Evolutionary conservation across 208 protist genomes (phyloP), one percentile per base, ranked within the genome.

Genomic region (Naegleria gruberi): DNA sequence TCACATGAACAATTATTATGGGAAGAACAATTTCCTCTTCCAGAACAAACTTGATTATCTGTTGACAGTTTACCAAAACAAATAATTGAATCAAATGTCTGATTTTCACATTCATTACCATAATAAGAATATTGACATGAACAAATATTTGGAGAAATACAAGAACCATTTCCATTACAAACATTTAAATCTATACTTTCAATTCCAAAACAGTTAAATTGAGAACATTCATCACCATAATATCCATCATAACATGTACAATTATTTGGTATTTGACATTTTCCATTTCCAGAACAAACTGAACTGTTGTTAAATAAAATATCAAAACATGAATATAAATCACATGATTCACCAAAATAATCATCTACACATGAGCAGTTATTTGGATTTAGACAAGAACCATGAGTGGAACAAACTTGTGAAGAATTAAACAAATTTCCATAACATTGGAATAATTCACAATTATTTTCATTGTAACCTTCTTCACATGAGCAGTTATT

Each of bases 101-200:
- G n/a, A 74, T 74, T 74, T 74, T 83, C 12, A 83, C 77, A 83
- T 12, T 83, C 34, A 44, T 37, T 83, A 44, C 77, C 77, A 83
- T n/a, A 83, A 44, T 83, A 83, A 44, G 4, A 23, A 10, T 2
- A n/a, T 5, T 19, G 8, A 44, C 77, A 83, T 44, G 77, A 83
- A 83, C 77, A 83, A 12, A 44, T 15, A 44, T 83, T 83, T 6
- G 40, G 40, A 23, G 3, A 4, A 26, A 83, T 44, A 83, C 77
- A 83, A 83, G 4, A 30, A 44, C 77, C 77, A 4, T 43, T 6
- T n/a, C 40, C 77, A 43, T 3, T 43, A 44, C 77, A 83, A 40
- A 83, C 77, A 12, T 2, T 83, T 45, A 5, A 2, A n/a, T 83
- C 77, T 15, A 5, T 26, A 19, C 19, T 43, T 3, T 43, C 4